Conservation (phyloP, 2,329 filamentous ascomycete genomes). For the Aspergillus texensis region DNA sequence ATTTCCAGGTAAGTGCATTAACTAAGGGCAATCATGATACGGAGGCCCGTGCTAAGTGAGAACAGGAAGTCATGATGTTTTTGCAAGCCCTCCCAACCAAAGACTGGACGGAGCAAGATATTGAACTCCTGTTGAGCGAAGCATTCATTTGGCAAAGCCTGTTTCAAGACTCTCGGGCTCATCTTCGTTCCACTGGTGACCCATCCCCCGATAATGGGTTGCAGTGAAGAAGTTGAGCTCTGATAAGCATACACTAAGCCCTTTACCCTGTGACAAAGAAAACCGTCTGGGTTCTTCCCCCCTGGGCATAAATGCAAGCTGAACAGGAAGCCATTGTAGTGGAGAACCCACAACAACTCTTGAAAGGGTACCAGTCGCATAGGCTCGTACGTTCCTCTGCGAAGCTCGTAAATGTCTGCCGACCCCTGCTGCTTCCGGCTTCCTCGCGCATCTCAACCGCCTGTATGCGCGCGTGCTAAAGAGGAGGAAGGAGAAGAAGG, state of each 20-base stretch:
- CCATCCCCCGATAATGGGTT: slow-evolving; percentile 37
- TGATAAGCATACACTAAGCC: slow-evolving; percentile 27
- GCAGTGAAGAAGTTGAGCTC: slow-evolving; percentile 39
- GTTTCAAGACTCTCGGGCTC: slow-evolving; percentile 91
- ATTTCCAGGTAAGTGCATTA: slow-evolving; percentile 66
- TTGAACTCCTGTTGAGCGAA: slow-evolving; percentile 91
- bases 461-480: slow-evolving; percentile 57
- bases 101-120: slow-evolving; percentile 96
- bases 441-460: slow-evolving; percentile 78
- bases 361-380: slow-evolving; percentile 90
- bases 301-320: slow-evolving; percentile 50
- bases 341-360: slow-evolving; percentile 78
- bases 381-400: slow-evolving; percentile 80
- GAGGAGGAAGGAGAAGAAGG: neutral
- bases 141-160: slow-evolving; percentile 99
- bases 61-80: slow-evolving; percentile 99
- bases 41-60: slow-evolving; percentile 15
- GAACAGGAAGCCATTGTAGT: slow-evolving; percentile 92
- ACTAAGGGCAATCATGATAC: neutral
- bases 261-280: slow-evolving; percentile 16
- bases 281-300: slow-evolving; percentile 3
- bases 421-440: slow-evolving; percentile 84
- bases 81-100: slow-evolving; percentile 90
- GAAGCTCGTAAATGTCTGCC: slow-evolving; percentile 73
- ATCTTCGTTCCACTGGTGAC: slow-evolving; percentile 58